These are phyloP conservation scores for Tetrahymena malaccensis DNA, from an alignment of 73 alveolate genomes.

Conservation along the genomic window DNA sequence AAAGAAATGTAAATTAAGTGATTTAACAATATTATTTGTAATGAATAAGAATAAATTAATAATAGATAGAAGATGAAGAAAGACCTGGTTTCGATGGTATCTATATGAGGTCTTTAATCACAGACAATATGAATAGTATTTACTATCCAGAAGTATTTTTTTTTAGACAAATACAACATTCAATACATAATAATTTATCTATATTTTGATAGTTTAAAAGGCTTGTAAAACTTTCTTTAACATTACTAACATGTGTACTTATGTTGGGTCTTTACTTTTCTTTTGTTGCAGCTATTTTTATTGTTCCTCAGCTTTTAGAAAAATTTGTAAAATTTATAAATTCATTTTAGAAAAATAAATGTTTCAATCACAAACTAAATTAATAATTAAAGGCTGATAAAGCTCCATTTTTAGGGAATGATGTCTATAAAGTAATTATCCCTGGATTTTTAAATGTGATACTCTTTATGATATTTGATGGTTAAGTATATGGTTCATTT, in stretches of 20 bases:
- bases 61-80: neutral
- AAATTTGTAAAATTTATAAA: conserved; percentile 1
- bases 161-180: too few relatives aligned
- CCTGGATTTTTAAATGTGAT: conserved; percentile 30
- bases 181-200: too few relatives aligned
- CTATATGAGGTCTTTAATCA: conserved; percentile 14
- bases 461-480: neutral
- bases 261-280: conserved; percentile 7
- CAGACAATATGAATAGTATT: conserved; percentile 22
- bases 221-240: neutral
- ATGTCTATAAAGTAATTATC: conserved; percentile 1
- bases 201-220: neutral
- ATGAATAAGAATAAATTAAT: neutral
- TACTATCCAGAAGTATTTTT: neutral
- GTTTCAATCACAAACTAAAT: neutral
- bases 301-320: conserved; percentile 11
- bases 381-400: neutral
- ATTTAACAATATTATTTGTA: neutral
- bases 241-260: neutral
- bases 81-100: conserved; percentile 33
- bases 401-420: neutral
- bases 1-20: neutral
- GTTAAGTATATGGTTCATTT: conserved; percentile 4
- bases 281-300: conserved; percentile 6
- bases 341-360: neutral